Conservation (phyloP, 2,329 filamentous ascomycete genomes). For the Neofusicoccum kwambonambiense region DNA sequence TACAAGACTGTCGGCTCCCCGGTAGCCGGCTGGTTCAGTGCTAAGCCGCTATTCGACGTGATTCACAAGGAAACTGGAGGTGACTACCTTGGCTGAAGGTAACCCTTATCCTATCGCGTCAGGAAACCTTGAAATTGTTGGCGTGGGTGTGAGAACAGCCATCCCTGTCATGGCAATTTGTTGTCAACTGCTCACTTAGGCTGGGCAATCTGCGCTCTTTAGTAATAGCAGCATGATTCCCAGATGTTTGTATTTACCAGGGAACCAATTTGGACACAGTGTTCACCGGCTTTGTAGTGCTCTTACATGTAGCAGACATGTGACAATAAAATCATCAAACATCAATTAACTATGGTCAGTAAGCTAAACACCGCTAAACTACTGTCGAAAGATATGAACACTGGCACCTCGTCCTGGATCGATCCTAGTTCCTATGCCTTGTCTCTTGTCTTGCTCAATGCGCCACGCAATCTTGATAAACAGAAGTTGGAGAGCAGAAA, state of each 20-base stretch:
- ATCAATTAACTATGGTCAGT: neutral
- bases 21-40: conserved; percentile 67
- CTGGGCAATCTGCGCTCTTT: too few species aligned
- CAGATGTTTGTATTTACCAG: too few species aligned
- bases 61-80: conserved; percentile 48
- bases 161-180: neutral
- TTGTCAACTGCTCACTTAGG: neutral
- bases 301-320: too few species aligned
- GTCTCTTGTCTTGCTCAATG: neutral
- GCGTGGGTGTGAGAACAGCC: too few species aligned
- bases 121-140: too few species aligned
- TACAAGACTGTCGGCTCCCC: conserved; percentile 63
- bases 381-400: neutral
- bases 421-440: neutral
- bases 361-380: neutral
- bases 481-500: neutral
- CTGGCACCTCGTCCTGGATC: neutral
- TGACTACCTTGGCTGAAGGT: neutral
- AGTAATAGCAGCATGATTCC: too few species aligned
- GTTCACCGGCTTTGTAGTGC: too few species aligned
- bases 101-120: neutral
- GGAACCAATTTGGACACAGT: too few species aligned
- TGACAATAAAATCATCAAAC: neutral
- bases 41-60: conserved; percentile 69
- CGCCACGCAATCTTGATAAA: neutral